Percentiles rank a stretch among this genome's conserved stretches.
Evolutionary conservation across 2,329 filamentous ascomycete species (phyloP).

Genomic region (Fusarium papillatum): DNA sequence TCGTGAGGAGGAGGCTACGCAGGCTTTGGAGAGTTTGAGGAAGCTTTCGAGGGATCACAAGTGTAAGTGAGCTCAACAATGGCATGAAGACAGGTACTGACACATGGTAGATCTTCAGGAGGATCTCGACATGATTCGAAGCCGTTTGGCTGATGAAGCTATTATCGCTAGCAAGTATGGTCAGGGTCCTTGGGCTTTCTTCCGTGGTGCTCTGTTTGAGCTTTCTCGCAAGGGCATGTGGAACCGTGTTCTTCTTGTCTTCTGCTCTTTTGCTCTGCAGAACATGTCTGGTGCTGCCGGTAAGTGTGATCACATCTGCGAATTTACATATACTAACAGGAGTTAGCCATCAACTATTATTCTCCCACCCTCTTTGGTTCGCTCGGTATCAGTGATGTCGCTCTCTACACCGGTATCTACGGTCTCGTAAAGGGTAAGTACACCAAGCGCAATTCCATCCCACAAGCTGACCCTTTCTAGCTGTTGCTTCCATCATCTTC

Average conservation of each 20-base stretch:
- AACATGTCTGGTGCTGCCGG: slow-evolving; percentile 57
- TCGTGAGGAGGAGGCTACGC: slow-evolving; percentile 49
- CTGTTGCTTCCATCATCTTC: slow-evolving; percentile 56
- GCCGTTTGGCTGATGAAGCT: slow-evolving; percentile 51
- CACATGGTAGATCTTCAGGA: slow-evolving; percentile 55
- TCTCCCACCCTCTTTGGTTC: slow-evolving; percentile 56
- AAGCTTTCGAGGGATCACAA: slow-evolving; percentile 56
- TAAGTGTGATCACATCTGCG: slow-evolving; percentile 15
- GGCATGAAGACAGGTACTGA: neutral
- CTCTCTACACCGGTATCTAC: slow-evolving; percentile 65
- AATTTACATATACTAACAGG: slow-evolving; percentile 2
- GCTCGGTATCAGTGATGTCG: slow-evolving; percentile 59
- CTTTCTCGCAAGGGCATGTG: slow-evolving; percentile 55
- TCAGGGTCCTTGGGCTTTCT: slow-evolving; percentile 48
- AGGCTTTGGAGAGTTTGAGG: slow-evolving; percentile 54
- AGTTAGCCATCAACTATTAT: slow-evolving; percentile 57
- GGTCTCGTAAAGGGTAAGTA: slow-evolving; percentile 56
- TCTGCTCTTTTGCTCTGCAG: slow-evolving; percentile 54
- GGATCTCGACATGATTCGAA: slow-evolving; percentile 61
- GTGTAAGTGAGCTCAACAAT: slow-evolving; percentile 33
- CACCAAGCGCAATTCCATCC: accelerated
- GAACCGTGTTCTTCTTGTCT: slow-evolving; percentile 54
- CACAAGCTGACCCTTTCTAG: slow-evolving; percentile 30
- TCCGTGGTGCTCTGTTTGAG: slow-evolving; percentile 51
- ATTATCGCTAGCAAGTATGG: slow-evolving; percentile 50